phyloP scores from a whole-genome alignment of 2,329 filamentous ascomycete species.

The Colletotrichum phormii region DNA sequence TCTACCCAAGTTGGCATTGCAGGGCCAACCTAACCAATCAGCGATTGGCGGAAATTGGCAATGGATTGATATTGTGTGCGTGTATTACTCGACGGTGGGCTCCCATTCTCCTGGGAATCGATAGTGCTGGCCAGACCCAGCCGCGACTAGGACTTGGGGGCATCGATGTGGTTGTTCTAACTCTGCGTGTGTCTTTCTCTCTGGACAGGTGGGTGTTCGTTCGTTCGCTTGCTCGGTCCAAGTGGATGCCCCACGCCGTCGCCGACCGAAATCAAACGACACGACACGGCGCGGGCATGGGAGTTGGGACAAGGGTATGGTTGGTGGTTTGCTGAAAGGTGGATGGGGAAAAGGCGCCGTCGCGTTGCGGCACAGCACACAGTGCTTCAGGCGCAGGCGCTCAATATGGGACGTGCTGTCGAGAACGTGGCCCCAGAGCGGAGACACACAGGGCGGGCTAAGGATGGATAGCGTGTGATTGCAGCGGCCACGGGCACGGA shows the following conservation, averaged over 20 bases:
- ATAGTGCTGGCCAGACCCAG: conserved; percentile 35
- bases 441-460: conserved; percentile 24
- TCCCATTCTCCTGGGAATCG: conserved; percentile 30
- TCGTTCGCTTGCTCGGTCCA: conserved; percentile 31
- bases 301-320: conserved; percentile 21
- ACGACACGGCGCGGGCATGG: conserved; percentile 32
- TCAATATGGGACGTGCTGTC: conserved; percentile 34
- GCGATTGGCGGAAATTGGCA: conserved; percentile 36
- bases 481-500: conserved; percentile 26
- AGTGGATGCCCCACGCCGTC: conserved; percentile 30
- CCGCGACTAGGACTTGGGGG: conserved; percentile 15
- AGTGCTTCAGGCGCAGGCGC: conserved; percentile 27
- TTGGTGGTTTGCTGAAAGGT: conserved; percentile 23
- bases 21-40: conserved; percentile 29
- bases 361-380: conserved; percentile 34
- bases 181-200: neutral
- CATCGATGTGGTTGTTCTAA: neutral
- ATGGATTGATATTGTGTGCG: conserved; percentile 10
- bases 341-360: conserved; percentile 24
- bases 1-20: conserved; percentile 4
- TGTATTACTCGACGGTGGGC: conserved; percentile 16
- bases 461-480: conserved; percentile 34
- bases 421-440: conserved; percentile 36
- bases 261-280: conserved; percentile 35
- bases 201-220: conserved; percentile 18